Evolutionary conservation across 1,139 yeast species (phyloP).

Genomic region (Pichiaceae sp.): DNA sequence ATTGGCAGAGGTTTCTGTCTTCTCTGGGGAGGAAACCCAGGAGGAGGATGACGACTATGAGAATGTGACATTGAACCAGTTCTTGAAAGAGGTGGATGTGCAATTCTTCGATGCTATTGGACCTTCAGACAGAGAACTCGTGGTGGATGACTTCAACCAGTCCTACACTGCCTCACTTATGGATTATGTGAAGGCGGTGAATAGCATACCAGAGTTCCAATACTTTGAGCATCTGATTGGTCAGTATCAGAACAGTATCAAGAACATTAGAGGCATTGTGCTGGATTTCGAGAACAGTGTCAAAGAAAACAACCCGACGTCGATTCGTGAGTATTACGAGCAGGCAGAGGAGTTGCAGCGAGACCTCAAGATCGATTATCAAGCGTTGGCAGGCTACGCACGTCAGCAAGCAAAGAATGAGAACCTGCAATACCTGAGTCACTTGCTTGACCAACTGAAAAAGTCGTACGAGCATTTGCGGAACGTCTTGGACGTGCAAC

Average conservation of each 20-base stretch:
- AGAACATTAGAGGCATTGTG: constrained; percentile 18
- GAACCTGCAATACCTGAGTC: constrained; percentile 18
- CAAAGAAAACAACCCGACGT: constrained; percentile 20
- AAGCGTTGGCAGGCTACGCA: constrained; percentile 21
- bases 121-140: constrained; percentile 19
- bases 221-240: constrained; percentile 20
- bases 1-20: constrained; percentile 18
- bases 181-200: constrained; percentile 21
- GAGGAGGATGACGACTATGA: constrained; percentile 16
- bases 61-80: constrained; percentile 18
- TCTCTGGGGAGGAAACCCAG: constrained; percentile 12
- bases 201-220: constrained; percentile 20
- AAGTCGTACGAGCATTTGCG: constrained; percentile 17
- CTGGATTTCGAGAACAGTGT: constrained; percentile 19
- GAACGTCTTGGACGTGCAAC: constrained; percentile 12
- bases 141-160: constrained; percentile 3
- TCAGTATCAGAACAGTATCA: constrained; percentile 19
- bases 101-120: constrained; percentile 22
- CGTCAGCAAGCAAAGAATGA: constrained; percentile 22
- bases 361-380: constrained; percentile 21
- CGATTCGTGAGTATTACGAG: constrained; percentile 22
- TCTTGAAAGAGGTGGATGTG: constrained; percentile 20
- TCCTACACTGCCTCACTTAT: constrained; percentile 8
- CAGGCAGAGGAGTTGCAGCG: constrained; percentile 15
- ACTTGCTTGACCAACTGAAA: constrained; percentile 18